phyloP scores from a whole-genome alignment of 2,329 filamentous ascomycete species.

The Trichocomaceae sp. region DNA sequence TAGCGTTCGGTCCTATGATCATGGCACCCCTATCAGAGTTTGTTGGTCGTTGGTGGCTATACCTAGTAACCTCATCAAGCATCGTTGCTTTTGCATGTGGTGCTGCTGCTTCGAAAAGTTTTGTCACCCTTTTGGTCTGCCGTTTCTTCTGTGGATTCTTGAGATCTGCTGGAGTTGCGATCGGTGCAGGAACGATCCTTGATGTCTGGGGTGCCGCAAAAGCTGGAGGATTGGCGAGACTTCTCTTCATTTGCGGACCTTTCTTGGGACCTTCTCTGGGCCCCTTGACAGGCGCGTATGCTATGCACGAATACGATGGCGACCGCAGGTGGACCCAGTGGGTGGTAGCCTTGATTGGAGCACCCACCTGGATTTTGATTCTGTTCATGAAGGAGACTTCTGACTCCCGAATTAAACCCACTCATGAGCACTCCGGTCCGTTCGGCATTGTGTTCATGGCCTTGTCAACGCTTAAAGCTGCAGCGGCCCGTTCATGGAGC shows the following conservation, averaged over 20 bases:
- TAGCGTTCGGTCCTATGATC: slow-evolving; percentile 17
- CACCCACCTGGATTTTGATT: slow-evolving; percentile 55
- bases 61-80: slow-evolving; percentile 8
- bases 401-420: slow-evolving; percentile 9
- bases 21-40: slow-evolving; percentile 21
- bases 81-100: slow-evolving; percentile 8
- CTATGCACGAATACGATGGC: slow-evolving; percentile 29
- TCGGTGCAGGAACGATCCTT: slow-evolving; percentile 64
- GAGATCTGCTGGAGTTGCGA: slow-evolving; percentile 16
- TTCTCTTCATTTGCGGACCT: slow-evolving; percentile 44
- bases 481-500: slow-evolving; percentile 49
- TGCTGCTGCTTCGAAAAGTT: slow-evolving; percentile 3
- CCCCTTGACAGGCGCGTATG: slow-evolving; percentile 16
- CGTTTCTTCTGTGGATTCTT: slow-evolving; percentile 22
- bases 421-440: neutral
- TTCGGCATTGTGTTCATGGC: slow-evolving; percentile 8
- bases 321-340: slow-evolving; percentile 71
- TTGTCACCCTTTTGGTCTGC: slow-evolving; percentile 25
- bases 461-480: slow-evolving; percentile 21
- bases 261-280: slow-evolving; percentile 53
- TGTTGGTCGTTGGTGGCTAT: slow-evolving; percentile 19
- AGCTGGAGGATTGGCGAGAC: slow-evolving; percentile 5
- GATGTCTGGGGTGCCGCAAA: slow-evolving; percentile 57
- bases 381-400: slow-evolving; percentile 58
- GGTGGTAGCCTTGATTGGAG: slow-evolving; percentile 57